Evolutionary conservation across 2,329 filamentous ascomycete species (phyloP).

Genomic region (Aureobasidium melanogenum): DNA sequence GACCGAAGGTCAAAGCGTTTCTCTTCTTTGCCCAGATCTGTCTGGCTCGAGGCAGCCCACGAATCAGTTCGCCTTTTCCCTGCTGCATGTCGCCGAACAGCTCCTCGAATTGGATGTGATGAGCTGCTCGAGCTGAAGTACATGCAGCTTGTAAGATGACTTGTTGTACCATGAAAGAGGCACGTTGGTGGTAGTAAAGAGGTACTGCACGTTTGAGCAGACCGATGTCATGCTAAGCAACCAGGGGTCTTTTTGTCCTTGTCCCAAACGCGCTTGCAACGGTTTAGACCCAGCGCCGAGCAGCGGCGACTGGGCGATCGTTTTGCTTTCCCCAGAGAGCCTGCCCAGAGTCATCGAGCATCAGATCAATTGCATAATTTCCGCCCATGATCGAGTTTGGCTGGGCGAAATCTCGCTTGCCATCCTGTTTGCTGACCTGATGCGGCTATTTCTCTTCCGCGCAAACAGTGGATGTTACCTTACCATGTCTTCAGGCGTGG

Average conservation of each 20-base stretch:
- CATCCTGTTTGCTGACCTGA: background rate
- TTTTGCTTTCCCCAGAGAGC: background rate
- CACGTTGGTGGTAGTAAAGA: background rate
- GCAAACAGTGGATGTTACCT: background rate
- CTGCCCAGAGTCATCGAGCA: background rate
- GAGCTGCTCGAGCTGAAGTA: background rate
- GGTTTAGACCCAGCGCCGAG: background rate
- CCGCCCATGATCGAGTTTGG: background rate
- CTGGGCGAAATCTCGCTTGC: constrained; percentile 3
- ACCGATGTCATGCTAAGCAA: background rate
- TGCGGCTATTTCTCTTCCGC: background rate
- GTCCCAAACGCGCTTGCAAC: constrained; percentile 3
- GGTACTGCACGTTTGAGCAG: background rate
- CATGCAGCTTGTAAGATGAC: background rate
- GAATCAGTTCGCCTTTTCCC: background rate
- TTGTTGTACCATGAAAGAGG: background rate
- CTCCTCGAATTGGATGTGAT: background rate
- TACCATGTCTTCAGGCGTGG: background rate
- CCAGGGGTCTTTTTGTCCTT: background rate
- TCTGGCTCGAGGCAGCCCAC: background rate
- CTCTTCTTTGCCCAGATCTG: background rate
- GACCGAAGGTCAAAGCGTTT: background rate
- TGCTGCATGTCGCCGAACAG: background rate
- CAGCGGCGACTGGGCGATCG: background rate
- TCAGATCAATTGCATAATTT: background rate